phyloP scores from a whole-genome alignment of 768 basidiomycete genomes.

The Amanita polypyramis region DNA sequence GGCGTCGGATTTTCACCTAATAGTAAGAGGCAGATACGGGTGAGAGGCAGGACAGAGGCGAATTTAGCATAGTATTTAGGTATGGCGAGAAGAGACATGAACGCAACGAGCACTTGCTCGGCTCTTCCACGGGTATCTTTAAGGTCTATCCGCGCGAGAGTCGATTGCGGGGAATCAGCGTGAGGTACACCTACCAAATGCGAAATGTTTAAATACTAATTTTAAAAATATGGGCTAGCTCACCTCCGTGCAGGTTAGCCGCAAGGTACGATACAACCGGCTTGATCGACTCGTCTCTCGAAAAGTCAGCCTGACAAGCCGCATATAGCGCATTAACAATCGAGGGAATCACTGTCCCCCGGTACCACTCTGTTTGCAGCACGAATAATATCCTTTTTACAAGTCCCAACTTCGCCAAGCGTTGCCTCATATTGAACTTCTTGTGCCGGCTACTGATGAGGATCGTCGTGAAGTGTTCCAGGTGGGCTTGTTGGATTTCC shows the following conservation, averaged over 20 bases:
- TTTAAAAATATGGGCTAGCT: conserved; percentile 10
- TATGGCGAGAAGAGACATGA: conserved; percentile 51
- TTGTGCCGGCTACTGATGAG: conserved; percentile 62
- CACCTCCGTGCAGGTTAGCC: conserved; percentile 65
- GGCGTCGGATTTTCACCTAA: conserved; percentile 68
- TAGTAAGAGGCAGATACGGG: conserved; percentile 70
- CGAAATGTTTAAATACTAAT: background rate
- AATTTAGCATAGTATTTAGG: conserved; percentile 60
- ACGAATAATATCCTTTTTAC: conserved; percentile 74
- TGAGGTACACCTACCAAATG: background rate
- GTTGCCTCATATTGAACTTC: conserved; percentile 68
- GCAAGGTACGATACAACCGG: conserved; percentile 81
- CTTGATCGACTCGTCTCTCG: conserved; percentile 68
- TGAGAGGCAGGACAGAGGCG: conserved; percentile 60
- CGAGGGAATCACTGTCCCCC: conserved; percentile 34
- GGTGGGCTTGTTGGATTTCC: conserved; percentile 70
- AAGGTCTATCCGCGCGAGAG: conserved; percentile 46
- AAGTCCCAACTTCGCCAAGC: conserved; percentile 60
- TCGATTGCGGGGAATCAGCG: conserved; percentile 38
- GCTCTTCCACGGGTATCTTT: conserved; percentile 45
- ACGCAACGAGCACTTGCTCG: conserved; percentile 52
- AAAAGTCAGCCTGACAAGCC: conserved; percentile 56
- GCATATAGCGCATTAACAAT: conserved; percentile 52
- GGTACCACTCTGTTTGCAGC: conserved; percentile 72
- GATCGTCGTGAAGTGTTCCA: conserved; percentile 76